Evolutionary conservation across 2,329 filamentous ascomycete genomes (phyloP), one percentile per base, ranked within the genome.

Genomic region (Clarireedia homoeocarpa): DNA sequence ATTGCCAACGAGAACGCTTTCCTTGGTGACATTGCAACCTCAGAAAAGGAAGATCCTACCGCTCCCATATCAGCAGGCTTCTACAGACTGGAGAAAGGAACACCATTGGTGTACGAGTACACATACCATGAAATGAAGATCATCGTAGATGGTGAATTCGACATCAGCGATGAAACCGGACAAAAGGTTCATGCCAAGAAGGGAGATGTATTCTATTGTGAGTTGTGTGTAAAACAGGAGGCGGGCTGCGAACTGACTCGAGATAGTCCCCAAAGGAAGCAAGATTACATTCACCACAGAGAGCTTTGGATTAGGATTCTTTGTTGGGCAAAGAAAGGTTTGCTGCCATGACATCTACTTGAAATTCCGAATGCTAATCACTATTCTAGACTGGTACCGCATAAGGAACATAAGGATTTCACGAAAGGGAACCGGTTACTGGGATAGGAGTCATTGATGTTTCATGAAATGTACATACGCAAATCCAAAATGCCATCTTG

Each of bases 71-170:
- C 75, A 1, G 73, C 73, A 7, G 82, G 82, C 27, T 80, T 85
- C 69, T 85, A 84, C 70, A 74, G 81, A 9, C 72, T 84, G 6
- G 81, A 84, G 63, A 81, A 82, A 60, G 82, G 82, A 58, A 81
- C 79, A 0, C 79, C 80, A 1, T 74, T 86, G 17, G 77, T 82
- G 6, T 85, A 85, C 70, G 77, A 76, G 47, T 85, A 85, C 65
- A 80, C 77, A 48, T 85, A 85, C 68, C 75, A 85, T 62, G 82
- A 85, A 72, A 83, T 84, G 79, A 85, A 85, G 72, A 84, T 85
- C 63, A 83, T 85, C 59, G 70, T 85, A 6, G 81, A 84, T 62
- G 82, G 82, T 17, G 74, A 77, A 60, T 83, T 82, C 64, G 75
- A 80, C 60, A 84, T 85, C 60, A 73, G 72, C 14, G 82, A 84